These are phyloP conservation scores for Puya raimondii DNA, from an alignment of 176 grass and related monocot genomes.

Conservation along the genomic window DNA sequence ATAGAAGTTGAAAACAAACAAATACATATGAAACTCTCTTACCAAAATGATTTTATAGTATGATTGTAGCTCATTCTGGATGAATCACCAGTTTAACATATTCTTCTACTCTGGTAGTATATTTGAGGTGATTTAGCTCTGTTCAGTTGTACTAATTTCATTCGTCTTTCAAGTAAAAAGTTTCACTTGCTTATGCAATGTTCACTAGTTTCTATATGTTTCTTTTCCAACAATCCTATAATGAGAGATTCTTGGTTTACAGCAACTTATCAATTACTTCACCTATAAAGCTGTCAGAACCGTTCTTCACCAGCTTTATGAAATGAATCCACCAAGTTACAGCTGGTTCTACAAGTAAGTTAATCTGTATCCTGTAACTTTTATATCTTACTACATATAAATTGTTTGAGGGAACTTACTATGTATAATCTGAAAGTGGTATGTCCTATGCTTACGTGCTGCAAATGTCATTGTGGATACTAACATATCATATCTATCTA, in stretches of 20 bases:
- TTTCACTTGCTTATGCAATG: too few species aligned
- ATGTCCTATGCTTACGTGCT: not conserved
- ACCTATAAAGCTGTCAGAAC: slow-evolving; percentile 87
- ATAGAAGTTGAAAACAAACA: too few species aligned
- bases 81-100: too few species aligned
- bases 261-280: slow-evolving; percentile 89
- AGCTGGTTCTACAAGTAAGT: slow-evolving; percentile 81
- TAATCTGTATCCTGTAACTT: not conserved
- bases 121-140: not conserved
- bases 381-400: too few species aligned
- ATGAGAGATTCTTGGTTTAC: slow-evolving; percentile 9
- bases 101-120: too few species aligned
- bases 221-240: not conserved
- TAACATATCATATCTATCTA: not conserved
- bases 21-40: too few species aligned
- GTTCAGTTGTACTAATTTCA: not conserved
- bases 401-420: not conserved
- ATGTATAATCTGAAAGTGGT: not conserved
- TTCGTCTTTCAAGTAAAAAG: too few species aligned
- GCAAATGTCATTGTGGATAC: not conserved
- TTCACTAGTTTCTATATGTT: not conserved
- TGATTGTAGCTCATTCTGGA: too few species aligned
- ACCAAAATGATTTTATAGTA: too few species aligned
- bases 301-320: slow-evolving; percentile 86
- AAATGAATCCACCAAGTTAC: slow-evolving; percentile 95